Evolutionary conservation across 1,284 basidiomycete species (phyloP).

Genomic region (Pisolithus thermaeus): DNA sequence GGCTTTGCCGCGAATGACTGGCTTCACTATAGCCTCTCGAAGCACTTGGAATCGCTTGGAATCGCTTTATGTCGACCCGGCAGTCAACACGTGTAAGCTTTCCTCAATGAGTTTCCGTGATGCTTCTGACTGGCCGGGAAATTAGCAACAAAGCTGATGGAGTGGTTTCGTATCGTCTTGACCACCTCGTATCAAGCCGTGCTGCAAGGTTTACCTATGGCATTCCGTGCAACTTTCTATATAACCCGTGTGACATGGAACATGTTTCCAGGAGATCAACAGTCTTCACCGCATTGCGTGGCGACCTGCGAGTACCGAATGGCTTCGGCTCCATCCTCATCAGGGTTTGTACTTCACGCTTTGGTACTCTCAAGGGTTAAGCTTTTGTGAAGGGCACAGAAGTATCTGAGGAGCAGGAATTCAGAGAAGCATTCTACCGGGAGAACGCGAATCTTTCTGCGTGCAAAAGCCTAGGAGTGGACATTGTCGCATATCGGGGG

Average conservation of each 20-base stretch:
- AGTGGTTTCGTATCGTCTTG: conserved; percentile 8
- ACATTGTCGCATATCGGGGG: conserved; percentile 23
- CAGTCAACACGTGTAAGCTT: conserved; percentile 12
- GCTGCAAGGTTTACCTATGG: conserved; percentile 7
- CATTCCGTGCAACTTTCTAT: conserved; percentile 18
- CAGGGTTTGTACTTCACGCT: conserved; percentile 17
- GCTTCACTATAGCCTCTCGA: conserved; percentile 31
- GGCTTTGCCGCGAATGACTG: conserved; percentile 43
- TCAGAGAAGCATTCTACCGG: conserved; percentile 25
- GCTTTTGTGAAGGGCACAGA: conserved; percentile 19
- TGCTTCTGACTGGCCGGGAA: conserved; percentile 11
- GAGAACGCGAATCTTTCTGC: conserved; percentile 13
- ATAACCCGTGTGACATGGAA: conserved; percentile 19
- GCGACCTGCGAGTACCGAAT: conserved; percentile 11
- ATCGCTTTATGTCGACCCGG: conserved; percentile 25
- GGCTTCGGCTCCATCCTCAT: conserved; percentile 23
- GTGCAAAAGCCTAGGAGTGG: conserved; percentile 16
- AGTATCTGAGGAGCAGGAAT: conserved; percentile 28
- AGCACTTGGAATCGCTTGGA: conserved; percentile 17
- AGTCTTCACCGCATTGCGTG: too few relatives aligned
- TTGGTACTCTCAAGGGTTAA: not conserved
- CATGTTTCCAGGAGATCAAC: conserved; percentile 17
- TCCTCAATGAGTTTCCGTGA: conserved; percentile 26
- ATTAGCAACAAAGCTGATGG: conserved; percentile 10
- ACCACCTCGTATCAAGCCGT: conserved; percentile 5